A percentile compares a stretch with the other conserved stretches of the same genome.
Evolutionary conservation across 768 basidiomycete species (phyloP).

Genomic region (Russula virescens): DNA sequence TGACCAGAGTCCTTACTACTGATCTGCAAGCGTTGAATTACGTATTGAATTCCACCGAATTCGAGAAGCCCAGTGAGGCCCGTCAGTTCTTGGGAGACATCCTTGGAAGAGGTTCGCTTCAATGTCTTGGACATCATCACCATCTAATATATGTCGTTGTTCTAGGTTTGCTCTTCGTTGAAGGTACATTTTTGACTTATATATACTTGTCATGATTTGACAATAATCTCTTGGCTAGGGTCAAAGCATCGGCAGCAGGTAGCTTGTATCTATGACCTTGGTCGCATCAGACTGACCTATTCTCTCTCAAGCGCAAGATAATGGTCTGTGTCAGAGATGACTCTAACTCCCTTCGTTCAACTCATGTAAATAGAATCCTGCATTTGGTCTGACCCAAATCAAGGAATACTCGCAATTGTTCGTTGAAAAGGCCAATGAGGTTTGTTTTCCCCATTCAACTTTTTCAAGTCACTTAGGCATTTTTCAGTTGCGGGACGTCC

Average conservation of each 20-base stretch:
- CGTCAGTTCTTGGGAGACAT: constrained; percentile 1
- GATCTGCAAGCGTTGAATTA: constrained; percentile 18
- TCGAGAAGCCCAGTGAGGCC: constrained; percentile 4
- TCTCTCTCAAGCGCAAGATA: constrained; percentile 12
- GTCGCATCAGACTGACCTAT: background rate
- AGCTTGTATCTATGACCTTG: background rate
- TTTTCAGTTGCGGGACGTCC: constrained; percentile 10
- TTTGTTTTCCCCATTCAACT: background rate
- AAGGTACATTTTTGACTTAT: constrained; percentile 6
- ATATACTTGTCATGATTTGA: background rate
- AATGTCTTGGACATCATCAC: background rate
- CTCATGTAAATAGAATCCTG: constrained; percentile 8
- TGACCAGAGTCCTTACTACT: background rate
- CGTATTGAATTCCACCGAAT: constrained; percentile 10
- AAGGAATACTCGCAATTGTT: constrained; percentile 12
- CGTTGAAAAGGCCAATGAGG: constrained; percentile 21
- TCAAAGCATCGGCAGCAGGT: constrained; percentile 16
- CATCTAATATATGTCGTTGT: background rate
- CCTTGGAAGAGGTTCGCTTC: constrained; percentile 12
- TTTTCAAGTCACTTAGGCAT: background rate
- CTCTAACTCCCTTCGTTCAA: background rate
- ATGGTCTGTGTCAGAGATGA: constrained; percentile 7
- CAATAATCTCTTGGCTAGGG: background rate
- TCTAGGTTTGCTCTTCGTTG: constrained; percentile 15
- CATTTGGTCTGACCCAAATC: constrained; percentile 17